phyloP scores from a whole-genome alignment of 495 filamentous ascomycete species.

The Polyplosphaeria fusca region DNA sequence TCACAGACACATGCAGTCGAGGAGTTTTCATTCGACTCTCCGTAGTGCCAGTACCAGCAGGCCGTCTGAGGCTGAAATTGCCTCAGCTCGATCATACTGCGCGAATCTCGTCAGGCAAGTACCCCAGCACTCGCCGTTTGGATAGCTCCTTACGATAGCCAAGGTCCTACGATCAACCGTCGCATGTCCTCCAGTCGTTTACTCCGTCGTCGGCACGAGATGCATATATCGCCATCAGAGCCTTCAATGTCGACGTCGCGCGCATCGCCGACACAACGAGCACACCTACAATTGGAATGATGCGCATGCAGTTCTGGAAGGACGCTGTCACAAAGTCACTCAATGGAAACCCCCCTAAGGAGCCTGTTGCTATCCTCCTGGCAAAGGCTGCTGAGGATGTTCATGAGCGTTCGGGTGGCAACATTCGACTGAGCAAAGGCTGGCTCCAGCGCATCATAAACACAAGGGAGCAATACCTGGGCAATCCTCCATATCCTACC shows the following conservation, averaged over 20 bases:
- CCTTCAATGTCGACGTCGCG: constrained; percentile 88
- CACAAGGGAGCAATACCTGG: constrained; percentile 76
- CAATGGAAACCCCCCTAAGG: constrained; percentile 72
- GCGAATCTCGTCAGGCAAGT: constrained; percentile 48
- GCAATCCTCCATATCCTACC: constrained; percentile 73
- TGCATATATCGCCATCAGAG: constrained; percentile 85
- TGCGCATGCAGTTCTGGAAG: constrained; percentile 94
- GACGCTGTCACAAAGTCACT: constrained; percentile 74
- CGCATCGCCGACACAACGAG: constrained; percentile 83
- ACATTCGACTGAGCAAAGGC: constrained; percentile 63
- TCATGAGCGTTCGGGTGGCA: constrained; percentile 52
- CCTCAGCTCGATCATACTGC: constrained; percentile 27
- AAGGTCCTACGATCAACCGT: constrained; percentile 81
- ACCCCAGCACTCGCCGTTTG: not conserved
- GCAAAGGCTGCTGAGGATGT: constrained; percentile 65
- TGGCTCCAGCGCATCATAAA: constrained; percentile 78
- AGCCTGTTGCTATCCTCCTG: constrained; percentile 85
- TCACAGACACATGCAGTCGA: too few species aligned
- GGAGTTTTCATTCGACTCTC: constrained; percentile 9
- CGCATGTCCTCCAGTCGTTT: constrained; percentile 81
- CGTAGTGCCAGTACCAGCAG: not conserved
- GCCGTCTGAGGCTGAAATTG: constrained; percentile 12
- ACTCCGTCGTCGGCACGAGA: constrained; percentile 67
- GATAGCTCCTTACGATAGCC: not conserved
- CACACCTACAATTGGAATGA: constrained; percentile 70